Conservation (phyloP, 2,329 filamentous ascomycete genomes). For the Hypoxylon sp. region DNA sequence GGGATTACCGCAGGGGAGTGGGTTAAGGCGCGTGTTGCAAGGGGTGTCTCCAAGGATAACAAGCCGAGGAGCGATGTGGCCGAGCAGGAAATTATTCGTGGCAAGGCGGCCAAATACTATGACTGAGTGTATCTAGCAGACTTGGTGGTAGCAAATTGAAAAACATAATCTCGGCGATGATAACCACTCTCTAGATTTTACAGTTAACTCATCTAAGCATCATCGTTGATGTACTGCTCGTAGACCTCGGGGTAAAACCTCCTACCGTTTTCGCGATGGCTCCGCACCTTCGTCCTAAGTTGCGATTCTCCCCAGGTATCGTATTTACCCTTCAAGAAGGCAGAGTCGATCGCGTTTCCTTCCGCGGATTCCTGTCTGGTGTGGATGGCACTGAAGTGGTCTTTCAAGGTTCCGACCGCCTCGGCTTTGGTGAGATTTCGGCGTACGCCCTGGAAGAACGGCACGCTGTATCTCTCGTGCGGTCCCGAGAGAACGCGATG, state of each 20-base stretch:
- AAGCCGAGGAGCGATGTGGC: slow-evolving; percentile 45
- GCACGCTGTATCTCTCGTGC: slow-evolving; percentile 56
- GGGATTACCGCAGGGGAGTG: slow-evolving; percentile 53
- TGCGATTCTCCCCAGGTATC: slow-evolving; percentile 68
- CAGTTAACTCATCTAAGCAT: slow-evolving; percentile 21
- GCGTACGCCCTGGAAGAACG: slow-evolving; percentile 64
- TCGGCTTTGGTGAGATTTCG: slow-evolving; percentile 59
- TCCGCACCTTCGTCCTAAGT: slow-evolving; percentile 65
- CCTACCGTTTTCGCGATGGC: slow-evolving; percentile 61
- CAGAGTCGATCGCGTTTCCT: slow-evolving; percentile 58
- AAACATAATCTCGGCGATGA: not conserved
- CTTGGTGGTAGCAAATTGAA: not conserved
- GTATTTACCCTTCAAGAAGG: slow-evolving; percentile 62
- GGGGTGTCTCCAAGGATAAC: slow-evolving; percentile 37
- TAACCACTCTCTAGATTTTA: not conserved
- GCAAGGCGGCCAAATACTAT: slow-evolving; percentile 52
- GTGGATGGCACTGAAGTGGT: slow-evolving; percentile 52
- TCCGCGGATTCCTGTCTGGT: slow-evolving; percentile 51
- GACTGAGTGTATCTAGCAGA: slow-evolving; percentile 29
- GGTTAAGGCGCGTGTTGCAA: slow-evolving; percentile 52
- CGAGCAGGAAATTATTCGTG: slow-evolving; percentile 50
- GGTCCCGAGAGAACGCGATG: slow-evolving; percentile 55
- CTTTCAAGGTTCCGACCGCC: slow-evolving; percentile 54
- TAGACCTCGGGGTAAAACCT: slow-evolving; percentile 62
- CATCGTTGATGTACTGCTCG: slow-evolving; percentile 60